Base-by-base conservation (phyloP, 2,329 filamentous ascomycete species). In the Colletotrichum kahawae region DNA sequence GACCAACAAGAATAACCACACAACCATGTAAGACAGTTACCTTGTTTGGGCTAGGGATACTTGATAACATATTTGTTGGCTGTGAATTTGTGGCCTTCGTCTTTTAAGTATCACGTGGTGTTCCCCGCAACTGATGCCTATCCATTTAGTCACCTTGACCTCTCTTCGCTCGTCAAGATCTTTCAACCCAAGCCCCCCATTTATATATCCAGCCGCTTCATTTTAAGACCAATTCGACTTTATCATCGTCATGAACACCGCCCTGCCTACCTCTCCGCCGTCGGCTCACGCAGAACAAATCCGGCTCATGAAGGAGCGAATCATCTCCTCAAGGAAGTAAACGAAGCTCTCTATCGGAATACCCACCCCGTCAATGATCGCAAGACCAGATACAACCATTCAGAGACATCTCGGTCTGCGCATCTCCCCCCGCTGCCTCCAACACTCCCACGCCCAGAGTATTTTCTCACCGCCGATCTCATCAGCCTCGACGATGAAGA, bases 31-130 rank as follows among this genome's bases (percentile, higher is more conserved):
- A 48, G 18, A 48, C 9, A 12, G 3, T 10, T 33, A 4, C 9
- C 31, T 3, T 9, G 3, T 33, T 33, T 9, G 31, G 31, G 31
- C 31, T 8, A 33, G 10, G 31, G 10, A 33, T 8, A 9, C 10
- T 9, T 9, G 10, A 33, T 33, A 33, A 33, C 31, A 33, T 9
- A 33, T 33, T 24, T 24, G 24, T 24, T 24, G 24, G 24, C 24
- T 3, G 24, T 24, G 24, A 24, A 24, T 24, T 33, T 33, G 29
- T 29, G 29, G 38, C 38, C 38, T 43, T 43, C 14, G 5, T 5
- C 2, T 3, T 1, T 6, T 5, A 18, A 43, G 38, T 6, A 43
- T 2, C 38, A 10, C 13, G 8, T 12, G 4, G 2, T 0, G 38
- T 43, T 43, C 16, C 4, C 16, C 38, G 38, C 38, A 5, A 18